phyloP scores from a whole-genome alignment of 371 early-diverging fungal species.

The Haplosporangium sp. region DNA sequence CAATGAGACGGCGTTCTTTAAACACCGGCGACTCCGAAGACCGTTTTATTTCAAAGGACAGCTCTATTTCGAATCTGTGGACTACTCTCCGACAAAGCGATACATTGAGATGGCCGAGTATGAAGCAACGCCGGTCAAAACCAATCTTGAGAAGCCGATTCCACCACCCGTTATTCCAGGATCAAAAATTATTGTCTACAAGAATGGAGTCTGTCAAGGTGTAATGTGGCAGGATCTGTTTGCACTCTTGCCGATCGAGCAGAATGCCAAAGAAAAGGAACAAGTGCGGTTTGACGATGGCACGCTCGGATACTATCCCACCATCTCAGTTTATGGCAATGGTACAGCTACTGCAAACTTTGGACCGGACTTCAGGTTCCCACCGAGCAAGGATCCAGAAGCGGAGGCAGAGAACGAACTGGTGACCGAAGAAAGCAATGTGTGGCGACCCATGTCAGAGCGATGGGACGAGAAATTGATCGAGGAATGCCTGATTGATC shows the following conservation, averaged over 20 bases:
- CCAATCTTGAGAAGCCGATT: conserved; percentile 24
- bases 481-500: conserved; percentile 74
- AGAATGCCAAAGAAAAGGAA: conserved; percentile 59
- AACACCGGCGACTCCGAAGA: conserved; percentile 64
- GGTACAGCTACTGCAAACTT: conserved; percentile 75
- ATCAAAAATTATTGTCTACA: conserved; percentile 72
- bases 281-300: conserved; percentile 74
- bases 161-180: conserved; percentile 50
- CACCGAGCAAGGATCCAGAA: conserved; percentile 61
- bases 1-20: conserved; percentile 56
- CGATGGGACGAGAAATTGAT: conserved; percentile 71
- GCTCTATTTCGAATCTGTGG: conserved; percentile 77
- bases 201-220: conserved; percentile 75
- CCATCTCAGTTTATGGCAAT: conserved; percentile 73
- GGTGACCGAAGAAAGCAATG: conserved; percentile 7
- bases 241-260: conserved; percentile 62
- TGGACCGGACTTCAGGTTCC: conserved; percentile 73
- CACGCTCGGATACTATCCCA: conserved; percentile 76
- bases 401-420: conserved; percentile 39
- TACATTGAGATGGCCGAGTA: conserved; percentile 61
- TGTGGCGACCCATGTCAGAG: conserved; percentile 71
- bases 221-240: conserved; percentile 70
- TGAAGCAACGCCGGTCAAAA: conserved; percentile 49
- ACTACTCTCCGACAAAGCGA: conserved; percentile 68
- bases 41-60: conserved; percentile 72